phyloP scores from a whole-genome alignment of 116 monocot genomes.

The Trichopus zeylanicus region DNA sequence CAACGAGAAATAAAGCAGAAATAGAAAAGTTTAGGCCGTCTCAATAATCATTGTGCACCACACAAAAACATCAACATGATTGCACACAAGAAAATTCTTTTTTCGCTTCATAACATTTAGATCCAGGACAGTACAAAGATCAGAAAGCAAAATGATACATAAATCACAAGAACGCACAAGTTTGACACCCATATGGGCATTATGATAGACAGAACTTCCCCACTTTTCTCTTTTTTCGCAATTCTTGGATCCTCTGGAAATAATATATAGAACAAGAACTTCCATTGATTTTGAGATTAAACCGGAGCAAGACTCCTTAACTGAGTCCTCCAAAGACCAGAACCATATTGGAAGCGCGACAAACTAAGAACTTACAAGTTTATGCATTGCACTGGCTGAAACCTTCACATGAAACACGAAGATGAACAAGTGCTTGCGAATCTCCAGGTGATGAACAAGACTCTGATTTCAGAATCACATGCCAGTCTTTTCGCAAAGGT shows the following conservation, averaged over 20 bases:
- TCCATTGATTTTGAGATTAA: not conserved
- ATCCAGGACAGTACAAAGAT: not conserved
- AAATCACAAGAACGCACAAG: not conserved
- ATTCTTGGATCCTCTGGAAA: not conserved
- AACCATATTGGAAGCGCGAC: conserved; percentile 5
- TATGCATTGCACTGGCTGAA: conserved; percentile 15
- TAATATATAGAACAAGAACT: conserved; percentile 2
- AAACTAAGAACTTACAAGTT: conserved; percentile 10
- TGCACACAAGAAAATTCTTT: not conserved
- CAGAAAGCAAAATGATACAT: not conserved
- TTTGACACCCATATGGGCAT: not conserved
- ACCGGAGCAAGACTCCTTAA: not conserved
- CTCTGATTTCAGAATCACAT: conserved; percentile 13
- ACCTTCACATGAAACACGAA: not conserved
- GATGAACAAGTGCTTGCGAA: conserved; percentile 3
- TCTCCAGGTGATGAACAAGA: not conserved
- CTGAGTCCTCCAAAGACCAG: conserved; percentile 11
- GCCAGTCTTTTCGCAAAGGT: conserved; percentile 71
- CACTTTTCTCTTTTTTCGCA: not conserved
- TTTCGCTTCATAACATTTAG: too few species aligned
- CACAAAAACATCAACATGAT: too few species aligned
- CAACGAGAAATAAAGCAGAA: too few species aligned
- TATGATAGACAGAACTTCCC: not conserved
- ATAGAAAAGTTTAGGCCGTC: too few species aligned
- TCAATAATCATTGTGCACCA: too few species aligned